Evolutionary conservation across 768 basidiomycete genomes (phyloP).

Genomic region (Phaffia australis): DNA sequence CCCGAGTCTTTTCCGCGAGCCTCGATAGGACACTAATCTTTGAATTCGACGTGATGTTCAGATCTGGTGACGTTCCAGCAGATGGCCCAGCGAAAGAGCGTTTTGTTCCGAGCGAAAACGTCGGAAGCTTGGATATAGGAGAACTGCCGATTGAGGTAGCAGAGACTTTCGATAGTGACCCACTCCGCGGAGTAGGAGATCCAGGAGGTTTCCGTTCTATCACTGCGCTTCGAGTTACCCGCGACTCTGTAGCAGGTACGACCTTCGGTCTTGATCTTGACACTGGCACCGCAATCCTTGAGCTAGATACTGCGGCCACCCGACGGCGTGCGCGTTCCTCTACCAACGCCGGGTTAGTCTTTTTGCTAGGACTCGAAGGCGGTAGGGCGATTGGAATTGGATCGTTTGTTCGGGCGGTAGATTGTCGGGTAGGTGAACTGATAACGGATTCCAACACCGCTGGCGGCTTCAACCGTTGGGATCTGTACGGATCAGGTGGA

Average conservation of each 20-base stretch:
- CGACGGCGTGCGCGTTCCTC: neutral
- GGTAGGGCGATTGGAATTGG: neutral
- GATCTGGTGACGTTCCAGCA: too few relatives aligned
- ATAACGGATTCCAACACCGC: neutral
- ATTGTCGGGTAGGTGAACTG: neutral
- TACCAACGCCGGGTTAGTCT: neutral
- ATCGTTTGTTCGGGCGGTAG: neutral
- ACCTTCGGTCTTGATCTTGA: slow-evolving; percentile 2
- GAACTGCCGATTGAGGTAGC: too few relatives aligned
- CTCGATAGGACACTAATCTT: too few relatives aligned
- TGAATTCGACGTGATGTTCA: too few relatives aligned
- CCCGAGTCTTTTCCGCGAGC: too few relatives aligned
- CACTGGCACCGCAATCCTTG: too few relatives aligned
- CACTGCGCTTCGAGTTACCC: neutral
- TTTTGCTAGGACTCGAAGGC: slow-evolving; percentile 12
- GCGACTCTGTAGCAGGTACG: slow-evolving; percentile 1
- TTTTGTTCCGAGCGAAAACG: too few relatives aligned
- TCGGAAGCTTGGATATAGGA: too few relatives aligned
- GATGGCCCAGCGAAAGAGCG: too few relatives aligned
- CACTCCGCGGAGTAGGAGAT: too few relatives aligned
- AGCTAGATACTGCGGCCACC: too few relatives aligned
- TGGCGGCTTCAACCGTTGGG: slow-evolving; percentile 18
- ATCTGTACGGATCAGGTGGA: slow-evolving; percentile 3
- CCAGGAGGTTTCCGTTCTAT: neutral
- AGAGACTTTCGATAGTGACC: too few relatives aligned